Evolutionary conservation across 192 early-diverging fungal genomes (phyloP), one percentile per base, ranked within the genome.

Genomic region (Rhizophlyctis rosea): DNA sequence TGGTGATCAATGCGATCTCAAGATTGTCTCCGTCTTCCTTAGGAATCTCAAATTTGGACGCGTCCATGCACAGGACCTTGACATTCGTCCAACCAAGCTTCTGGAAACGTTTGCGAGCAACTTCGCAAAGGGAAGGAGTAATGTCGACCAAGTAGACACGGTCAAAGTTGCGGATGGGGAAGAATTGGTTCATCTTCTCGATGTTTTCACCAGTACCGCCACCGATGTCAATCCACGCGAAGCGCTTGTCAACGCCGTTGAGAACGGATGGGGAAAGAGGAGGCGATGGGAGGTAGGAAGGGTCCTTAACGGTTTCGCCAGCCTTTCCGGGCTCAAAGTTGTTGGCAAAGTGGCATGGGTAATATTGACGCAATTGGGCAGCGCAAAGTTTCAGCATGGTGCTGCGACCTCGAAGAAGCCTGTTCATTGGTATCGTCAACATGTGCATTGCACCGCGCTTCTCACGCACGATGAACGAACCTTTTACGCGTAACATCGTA

Each of bases 371-470:
- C 5, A 93, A 73, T 62, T 93, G 88, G 21, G 90, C 91, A 21
- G 89, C 89, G 49, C 87, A 86, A n/a, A 91, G 77, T 29, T 82
- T 83, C n/a, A 93, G 77, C 87, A 90, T 91, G 33, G 87, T 89
- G 57, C 65, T 81, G 28, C 90, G 76, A 27, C 91, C 90, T 53
- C 90, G 83, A 27, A 93, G 73, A 47, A 93, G 69, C 44, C 76
- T 69, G 54, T 13, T 7, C 9, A 44, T 13, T 13, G 9, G 18
- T 18, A 44, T 44, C 39, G 39, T 13, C 18, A 44, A 13, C 39
- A 66, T 3, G 3, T 11, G 4, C 3, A 51, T 25, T 27, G 52
- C 64, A 52, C 44, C 7, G 18, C 47, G 18, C 7, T 44, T 44
- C 39, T 44, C 7, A 7, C 18, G 11, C 13, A 23, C 13, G 33